These are phyloP conservation scores for Pichia cabralensis DNA, from an alignment of 805 yeast genomes.

Conservation along the genomic window DNA sequence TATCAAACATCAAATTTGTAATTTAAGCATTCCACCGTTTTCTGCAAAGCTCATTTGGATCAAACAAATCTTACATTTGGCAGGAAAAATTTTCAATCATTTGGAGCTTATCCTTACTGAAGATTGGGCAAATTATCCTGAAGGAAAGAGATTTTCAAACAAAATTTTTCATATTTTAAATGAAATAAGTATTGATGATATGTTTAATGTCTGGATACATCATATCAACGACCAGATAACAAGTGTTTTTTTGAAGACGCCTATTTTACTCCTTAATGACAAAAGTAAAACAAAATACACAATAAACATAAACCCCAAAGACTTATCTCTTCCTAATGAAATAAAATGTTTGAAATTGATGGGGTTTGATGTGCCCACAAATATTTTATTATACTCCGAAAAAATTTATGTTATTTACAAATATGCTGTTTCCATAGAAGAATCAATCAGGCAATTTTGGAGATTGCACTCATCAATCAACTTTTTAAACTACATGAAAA, in stretches of 20 bases:
- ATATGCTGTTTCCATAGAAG: constrained; percentile 42
- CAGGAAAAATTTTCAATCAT: constrained; percentile 32
- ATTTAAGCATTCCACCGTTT: constrained; percentile 38
- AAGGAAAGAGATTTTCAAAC: constrained; percentile 51
- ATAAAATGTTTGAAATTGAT: constrained; percentile 38
- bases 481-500: constrained; percentile 31
- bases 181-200: constrained; percentile 33
- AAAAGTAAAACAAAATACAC: constrained; percentile 14
- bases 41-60: constrained; percentile 43
- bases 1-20: constrained; percentile 26
- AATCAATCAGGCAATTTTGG: constrained; percentile 36
- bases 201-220: constrained; percentile 41
- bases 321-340: constrained; percentile 36
- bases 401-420: constrained; percentile 46
- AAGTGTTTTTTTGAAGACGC: too few species aligned
- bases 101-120: constrained; percentile 45
- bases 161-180: constrained; percentile 38
- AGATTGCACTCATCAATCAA: constrained; percentile 5
- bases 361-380: constrained; percentile 49
- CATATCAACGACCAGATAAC: constrained; percentile 2
- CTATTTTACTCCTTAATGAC: too few species aligned
- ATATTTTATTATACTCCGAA: constrained; percentile 36
- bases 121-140: constrained; percentile 53
- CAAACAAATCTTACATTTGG: constrained; percentile 36
- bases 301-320: constrained; percentile 14